Evolutionary conservation across 148 eudicot genomes (phyloP).

Genomic region (Rhododendron henanense): DNA sequence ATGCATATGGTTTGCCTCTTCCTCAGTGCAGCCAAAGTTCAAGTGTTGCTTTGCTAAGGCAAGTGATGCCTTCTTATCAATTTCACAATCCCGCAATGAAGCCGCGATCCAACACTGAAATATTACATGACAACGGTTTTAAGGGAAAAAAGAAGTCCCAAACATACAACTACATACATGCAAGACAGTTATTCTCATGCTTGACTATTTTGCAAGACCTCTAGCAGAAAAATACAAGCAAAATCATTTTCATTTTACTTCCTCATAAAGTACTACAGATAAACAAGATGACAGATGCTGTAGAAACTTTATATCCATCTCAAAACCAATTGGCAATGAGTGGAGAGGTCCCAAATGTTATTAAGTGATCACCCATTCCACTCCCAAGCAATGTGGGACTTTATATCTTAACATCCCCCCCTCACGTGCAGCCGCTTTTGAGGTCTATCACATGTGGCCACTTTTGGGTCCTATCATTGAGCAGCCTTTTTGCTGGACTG

Average conservation of each 20-base stretch:
- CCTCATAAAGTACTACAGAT: not conserved
- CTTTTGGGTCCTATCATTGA: too few species aligned
- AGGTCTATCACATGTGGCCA: too few species aligned
- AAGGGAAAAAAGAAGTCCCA: not conserved
- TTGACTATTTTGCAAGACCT: not conserved
- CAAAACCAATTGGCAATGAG: too few species aligned
- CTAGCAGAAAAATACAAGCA: not conserved
- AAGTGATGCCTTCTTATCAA: slow-evolving; percentile 58
- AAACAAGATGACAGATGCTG: not conserved
- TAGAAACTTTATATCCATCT: too few species aligned
- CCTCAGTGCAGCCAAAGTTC: slow-evolving; percentile 52
- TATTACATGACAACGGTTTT: slow-evolving; percentile 11
- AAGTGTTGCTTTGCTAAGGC: slow-evolving; percentile 41
- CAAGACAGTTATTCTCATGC: not conserved
- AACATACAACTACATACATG: not conserved
- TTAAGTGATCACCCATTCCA: too few species aligned
- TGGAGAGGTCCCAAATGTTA: too few species aligned
- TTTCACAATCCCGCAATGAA: slow-evolving; percentile 40
- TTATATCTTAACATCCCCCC: too few species aligned
- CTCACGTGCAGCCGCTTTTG: too few species aligned
- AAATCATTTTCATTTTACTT: not conserved
- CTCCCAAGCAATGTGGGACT: too few species aligned
- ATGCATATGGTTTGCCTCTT: slow-evolving; percentile 44
- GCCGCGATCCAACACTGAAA: slow-evolving; percentile 81
- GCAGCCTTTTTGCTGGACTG: too few species aligned